Percentiles rank a stretch among this genome's conserved stretches.
Evolutionary conservation across 805 yeast species (phyloP).

Genomic region (Phaffomyces antillensis): DNA sequence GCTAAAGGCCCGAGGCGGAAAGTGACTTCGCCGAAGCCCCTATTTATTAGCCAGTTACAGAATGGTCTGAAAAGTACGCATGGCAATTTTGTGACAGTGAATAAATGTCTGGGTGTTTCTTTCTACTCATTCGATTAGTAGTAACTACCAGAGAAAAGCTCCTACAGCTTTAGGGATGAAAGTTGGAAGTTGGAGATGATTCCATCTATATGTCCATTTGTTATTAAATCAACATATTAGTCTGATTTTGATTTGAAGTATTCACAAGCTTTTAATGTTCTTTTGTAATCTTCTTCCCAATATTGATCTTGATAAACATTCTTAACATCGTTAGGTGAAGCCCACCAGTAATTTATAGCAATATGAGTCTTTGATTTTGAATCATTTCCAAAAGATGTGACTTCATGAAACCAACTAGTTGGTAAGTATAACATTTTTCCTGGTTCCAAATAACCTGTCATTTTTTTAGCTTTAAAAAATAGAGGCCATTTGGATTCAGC

Average conservation of each 20-base stretch:
- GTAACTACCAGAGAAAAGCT: too few relatives aligned
- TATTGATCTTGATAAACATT: slow-evolving; percentile 41
- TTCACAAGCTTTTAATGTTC: slow-evolving; percentile 31
- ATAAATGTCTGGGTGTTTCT: too few relatives aligned
- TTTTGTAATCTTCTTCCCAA: slow-evolving; percentile 47
- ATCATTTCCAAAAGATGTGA: slow-evolving; percentile 48
- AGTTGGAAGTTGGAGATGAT: too few relatives aligned
- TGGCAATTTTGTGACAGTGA: too few relatives aligned
- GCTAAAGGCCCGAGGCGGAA: too few relatives aligned
- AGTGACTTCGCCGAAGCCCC: too few relatives aligned
- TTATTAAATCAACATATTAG: too few relatives aligned
- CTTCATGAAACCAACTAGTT: slow-evolving; percentile 81
- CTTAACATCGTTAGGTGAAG: slow-evolving; percentile 43
- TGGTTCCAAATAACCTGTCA: slow-evolving; percentile 43
- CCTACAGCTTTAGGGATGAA: too few relatives aligned
- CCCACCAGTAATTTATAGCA: slow-evolving; percentile 71
- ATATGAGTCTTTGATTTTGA: slow-evolving; percentile 34
- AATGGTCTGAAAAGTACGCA: too few relatives aligned
- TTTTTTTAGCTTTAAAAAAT: slow-evolving; percentile 33
- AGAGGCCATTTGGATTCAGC: slow-evolving; percentile 43
- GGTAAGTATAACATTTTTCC: slow-evolving; percentile 69
- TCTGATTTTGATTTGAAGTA: slow-evolving; percentile 3
- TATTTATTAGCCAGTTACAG: too few relatives aligned
- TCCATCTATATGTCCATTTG: too few relatives aligned
- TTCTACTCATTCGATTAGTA: too few relatives aligned